Conservation (phyloP, 352 stramenopile species). For the Plasmopara viticola region DNA sequence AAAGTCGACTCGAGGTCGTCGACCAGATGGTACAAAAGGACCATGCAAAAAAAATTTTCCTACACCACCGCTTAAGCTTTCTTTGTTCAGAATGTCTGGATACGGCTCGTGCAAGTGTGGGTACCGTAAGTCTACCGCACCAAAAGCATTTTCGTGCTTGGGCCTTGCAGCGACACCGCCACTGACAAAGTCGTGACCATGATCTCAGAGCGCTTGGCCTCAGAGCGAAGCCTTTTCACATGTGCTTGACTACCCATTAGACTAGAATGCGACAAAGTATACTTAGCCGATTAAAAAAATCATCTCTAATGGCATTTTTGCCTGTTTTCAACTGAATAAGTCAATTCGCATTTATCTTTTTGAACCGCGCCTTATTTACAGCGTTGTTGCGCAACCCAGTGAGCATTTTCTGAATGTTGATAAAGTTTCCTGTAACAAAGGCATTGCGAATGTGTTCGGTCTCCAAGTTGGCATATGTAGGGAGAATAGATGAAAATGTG, state of each 20-base stretch:
- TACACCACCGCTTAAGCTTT: conserved; percentile 44
- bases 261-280: conserved; percentile 60
- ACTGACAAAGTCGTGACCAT: conserved; percentile 64
- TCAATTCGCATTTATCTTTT: conserved; percentile 79
- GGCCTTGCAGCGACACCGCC: conserved; percentile 37
- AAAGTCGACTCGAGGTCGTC: conserved; percentile 43
- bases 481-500: conserved; percentile 76
- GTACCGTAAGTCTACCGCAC: too few relatives aligned
- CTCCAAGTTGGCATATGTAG: conserved; percentile 77
- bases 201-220: conserved; percentile 67
- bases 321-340: conserved; percentile 26
- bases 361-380: conserved; percentile 59
- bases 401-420: conserved; percentile 64
- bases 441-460: conserved; percentile 69
- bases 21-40: conserved; percentile 56
- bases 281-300: conserved; percentile 78
- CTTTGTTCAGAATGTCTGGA: too few relatives aligned
- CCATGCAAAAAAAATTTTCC: conserved; percentile 59
- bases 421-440: conserved; percentile 60
- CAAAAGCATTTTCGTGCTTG: conserved; percentile 76
- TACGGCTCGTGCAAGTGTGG: conserved; percentile 68
- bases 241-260: conserved; percentile 55
- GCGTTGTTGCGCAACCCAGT: conserved; percentile 46
- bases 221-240: conserved; percentile 54
- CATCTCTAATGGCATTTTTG: conserved; percentile 60